Conservation (phyloP, 208 protist genomes). For the Leptomonas seymouri region DNA sequence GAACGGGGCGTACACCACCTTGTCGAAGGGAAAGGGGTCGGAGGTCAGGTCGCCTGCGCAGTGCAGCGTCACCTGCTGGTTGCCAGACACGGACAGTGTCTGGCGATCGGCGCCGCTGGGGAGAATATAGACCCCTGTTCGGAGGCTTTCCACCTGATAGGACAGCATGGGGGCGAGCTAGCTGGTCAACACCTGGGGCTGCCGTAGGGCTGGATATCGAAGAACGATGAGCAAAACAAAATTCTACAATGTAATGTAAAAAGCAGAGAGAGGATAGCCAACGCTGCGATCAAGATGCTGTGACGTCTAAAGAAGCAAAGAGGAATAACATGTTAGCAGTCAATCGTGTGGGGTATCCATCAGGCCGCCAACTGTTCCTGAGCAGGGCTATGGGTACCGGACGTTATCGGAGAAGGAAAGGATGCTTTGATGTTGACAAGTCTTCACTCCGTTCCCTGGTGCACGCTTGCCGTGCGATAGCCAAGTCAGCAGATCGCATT, state of each 20-base stretch:
- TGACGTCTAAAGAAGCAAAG: too few species aligned
- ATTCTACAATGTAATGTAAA: not conserved
- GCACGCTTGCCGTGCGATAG: too few species aligned
- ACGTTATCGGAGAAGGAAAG: too few species aligned
- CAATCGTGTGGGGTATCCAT: too few species aligned
- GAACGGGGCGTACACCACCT: conserved; percentile 12
- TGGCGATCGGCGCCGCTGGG: not conserved
- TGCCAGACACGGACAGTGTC: conserved; percentile 13
- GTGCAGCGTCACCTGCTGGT: conserved; percentile 18
- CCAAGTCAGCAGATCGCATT: too few species aligned
- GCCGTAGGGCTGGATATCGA: not conserved
- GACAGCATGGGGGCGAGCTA: not conserved
- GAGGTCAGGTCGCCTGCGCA: conserved; percentile 15
- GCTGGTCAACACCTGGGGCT: not conserved
- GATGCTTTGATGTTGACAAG: too few species aligned
- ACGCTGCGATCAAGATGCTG: too few species aligned
- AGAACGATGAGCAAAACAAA: not conserved
- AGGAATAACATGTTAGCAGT: too few species aligned
- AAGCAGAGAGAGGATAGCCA: not conserved
- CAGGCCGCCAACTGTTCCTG: too few species aligned
- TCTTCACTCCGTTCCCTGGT: too few species aligned
- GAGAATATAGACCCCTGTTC: conserved; percentile 22
- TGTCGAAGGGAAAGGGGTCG: conserved; percentile 18
- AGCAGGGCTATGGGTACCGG: too few species aligned
- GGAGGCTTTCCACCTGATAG: conserved; percentile 14